Percentiles rank a stretch among this genome's conserved stretches.
These are phyloP conservation scores for Astrothelium subdiscretum DNA, from an alignment of 495 filamentous ascomycete species.

Conservation along the genomic window DNA sequence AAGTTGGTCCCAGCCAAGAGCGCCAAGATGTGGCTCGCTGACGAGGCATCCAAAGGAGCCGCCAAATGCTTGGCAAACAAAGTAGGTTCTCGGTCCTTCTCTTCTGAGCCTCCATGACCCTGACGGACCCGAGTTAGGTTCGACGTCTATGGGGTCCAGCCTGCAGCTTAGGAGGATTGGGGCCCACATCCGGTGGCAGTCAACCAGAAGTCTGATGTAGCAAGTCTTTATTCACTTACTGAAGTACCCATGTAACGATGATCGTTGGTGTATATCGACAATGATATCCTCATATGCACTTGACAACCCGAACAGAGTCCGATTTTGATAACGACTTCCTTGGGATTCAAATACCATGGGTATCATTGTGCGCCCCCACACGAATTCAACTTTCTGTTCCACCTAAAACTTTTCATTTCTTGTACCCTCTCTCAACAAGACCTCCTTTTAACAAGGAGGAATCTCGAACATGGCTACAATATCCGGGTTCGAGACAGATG, in stretches of 20 bases:
- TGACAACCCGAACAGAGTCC: background rate
- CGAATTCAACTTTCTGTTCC: background rate
- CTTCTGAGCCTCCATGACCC: background rate
- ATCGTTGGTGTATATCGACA: background rate
- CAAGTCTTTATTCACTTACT: background rate
- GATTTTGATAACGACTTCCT: background rate
- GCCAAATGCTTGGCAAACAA: too few species aligned
- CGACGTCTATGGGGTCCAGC: background rate
- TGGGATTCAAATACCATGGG: background rate
- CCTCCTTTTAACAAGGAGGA: background rate
- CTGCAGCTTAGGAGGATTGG: background rate
- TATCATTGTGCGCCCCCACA: background rate
- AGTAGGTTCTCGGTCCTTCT: background rate
- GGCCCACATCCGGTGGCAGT: background rate
- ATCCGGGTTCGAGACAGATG: background rate
- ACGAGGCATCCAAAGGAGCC: background rate
- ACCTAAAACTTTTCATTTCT: background rate
- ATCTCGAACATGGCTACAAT: background rate
- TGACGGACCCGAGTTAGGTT: background rate
- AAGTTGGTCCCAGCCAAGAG: background rate
- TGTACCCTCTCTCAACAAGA: background rate
- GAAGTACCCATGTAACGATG: background rate
- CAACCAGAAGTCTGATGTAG: background rate
- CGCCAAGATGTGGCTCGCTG: background rate
- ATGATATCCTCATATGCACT: background rate